Evolutionary conservation across 75 land plant species (phyloP).

Genomic region (Isoetes taiwanensis): DNA sequence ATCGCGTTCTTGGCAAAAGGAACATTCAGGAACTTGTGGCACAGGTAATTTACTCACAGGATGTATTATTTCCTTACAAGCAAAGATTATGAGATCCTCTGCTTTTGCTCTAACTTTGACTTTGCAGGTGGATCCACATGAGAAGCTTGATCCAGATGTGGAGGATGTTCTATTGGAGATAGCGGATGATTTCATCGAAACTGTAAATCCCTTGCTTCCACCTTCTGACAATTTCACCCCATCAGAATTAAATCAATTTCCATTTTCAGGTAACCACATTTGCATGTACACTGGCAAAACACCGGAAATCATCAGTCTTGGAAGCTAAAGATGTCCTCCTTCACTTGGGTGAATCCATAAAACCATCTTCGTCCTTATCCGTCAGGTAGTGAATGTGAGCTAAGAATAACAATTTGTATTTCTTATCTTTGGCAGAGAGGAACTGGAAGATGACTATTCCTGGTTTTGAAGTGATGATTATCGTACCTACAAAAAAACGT

Average conservation of each 20-base stretch:
- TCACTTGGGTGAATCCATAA: conserved; percentile 41
- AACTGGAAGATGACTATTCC: conserved; percentile 77
- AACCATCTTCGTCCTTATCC: background rate
- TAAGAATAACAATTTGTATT: background rate
- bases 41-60: conserved; percentile 38
- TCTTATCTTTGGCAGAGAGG: conserved; percentile 32
- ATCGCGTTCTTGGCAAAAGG: conserved; percentile 58
- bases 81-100: too few species aligned
- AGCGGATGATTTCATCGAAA: conserved; percentile 82
- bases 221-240: background rate
- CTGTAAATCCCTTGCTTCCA: conserved; percentile 27
- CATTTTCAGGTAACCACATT: conserved; percentile 51
- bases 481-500: conserved; percentile 57
- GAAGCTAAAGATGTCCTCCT: conserved; percentile 87
- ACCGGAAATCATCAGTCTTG: conserved; percentile 59
- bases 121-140: conserved; percentile 68
- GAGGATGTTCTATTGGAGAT: conserved; percentile 77
- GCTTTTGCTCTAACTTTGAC: background rate
- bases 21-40: conserved; percentile 61
- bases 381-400: background rate
- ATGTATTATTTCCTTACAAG: too few species aligned
- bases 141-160: conserved; percentile 75
- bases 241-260: background rate
- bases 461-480: conserved; percentile 83
- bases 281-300: conserved; percentile 82